These are phyloP conservation scores for Aspergillus sp. DNA, from an alignment of 2,329 filamentous ascomycete genomes.

Conservation along the genomic window DNA sequence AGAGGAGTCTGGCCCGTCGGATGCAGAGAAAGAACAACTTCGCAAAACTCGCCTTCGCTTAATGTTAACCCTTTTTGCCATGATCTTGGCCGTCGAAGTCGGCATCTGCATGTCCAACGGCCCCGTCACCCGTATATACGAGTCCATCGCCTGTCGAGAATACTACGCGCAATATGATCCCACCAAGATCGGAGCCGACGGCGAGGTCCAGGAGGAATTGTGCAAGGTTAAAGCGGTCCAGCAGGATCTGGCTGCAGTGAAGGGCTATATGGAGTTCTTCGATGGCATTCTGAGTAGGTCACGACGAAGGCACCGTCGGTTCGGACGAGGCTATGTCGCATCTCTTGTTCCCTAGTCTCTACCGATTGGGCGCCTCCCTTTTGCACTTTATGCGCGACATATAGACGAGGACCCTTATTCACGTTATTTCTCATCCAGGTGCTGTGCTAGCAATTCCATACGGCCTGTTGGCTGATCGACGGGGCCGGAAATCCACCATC, in stretches of 20 bases:
- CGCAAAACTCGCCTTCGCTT: conserved; percentile 39
- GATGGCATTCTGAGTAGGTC: conserved; percentile 44
- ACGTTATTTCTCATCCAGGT: conserved; percentile 30
- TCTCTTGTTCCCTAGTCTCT: neutral
- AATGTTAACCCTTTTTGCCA: conserved; percentile 44
- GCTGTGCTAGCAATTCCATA: conserved; percentile 53
- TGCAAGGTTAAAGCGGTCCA: conserved; percentile 55
- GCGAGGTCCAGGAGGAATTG: conserved; percentile 49
- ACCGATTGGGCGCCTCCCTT: neutral
- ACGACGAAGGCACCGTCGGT: neutral
- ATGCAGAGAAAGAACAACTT: conserved; percentile 17
- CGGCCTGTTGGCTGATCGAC: conserved; percentile 51
- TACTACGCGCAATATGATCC: conserved; percentile 48
- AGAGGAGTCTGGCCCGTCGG: conserved; percentile 6
- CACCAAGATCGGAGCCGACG: conserved; percentile 44
- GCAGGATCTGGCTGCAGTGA: conserved; percentile 52
- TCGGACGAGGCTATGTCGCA: neutral
- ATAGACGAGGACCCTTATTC: neutral
- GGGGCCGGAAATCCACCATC: conserved; percentile 50
- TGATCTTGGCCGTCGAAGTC: conserved; percentile 48
- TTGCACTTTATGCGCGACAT: neutral
- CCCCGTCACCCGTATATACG: conserved; percentile 51
- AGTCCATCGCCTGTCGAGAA: conserved; percentile 51
- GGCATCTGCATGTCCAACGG: conserved; percentile 48
- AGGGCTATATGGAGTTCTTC: conserved; percentile 54